Percentiles rank a stretch among this genome's conserved stretches.
phyloP scores from a whole-genome alignment of 1,284 basidiomycete species.

The Pterula multifida region DNA sequence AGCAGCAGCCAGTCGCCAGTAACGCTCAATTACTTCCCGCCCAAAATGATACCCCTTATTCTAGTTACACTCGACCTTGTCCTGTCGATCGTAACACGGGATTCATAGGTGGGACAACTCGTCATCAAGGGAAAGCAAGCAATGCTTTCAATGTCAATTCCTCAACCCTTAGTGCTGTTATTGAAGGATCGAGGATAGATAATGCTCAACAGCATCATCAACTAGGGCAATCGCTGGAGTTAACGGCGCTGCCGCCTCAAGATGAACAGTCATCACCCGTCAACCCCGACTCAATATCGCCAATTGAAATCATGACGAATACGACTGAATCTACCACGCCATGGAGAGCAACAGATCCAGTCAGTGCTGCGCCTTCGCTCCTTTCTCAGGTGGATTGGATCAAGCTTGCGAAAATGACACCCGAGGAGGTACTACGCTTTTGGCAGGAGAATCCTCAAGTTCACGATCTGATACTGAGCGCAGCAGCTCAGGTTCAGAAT shows the following conservation, averaged over 20 bases:
- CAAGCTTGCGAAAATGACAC: background rate
- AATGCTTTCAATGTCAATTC: too few species aligned
- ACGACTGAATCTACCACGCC: background rate
- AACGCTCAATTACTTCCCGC: too few species aligned
- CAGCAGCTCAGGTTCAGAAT: background rate
- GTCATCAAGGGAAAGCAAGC: too few species aligned
- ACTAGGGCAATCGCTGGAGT: background rate
- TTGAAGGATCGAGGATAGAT: background rate
- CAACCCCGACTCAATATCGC: background rate
- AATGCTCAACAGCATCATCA: background rate
- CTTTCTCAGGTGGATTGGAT: background rate
- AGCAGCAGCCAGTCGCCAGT: too few species aligned
- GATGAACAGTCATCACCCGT: background rate
- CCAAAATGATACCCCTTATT: too few species aligned
- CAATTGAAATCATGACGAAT: background rate
- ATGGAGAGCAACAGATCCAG: background rate
- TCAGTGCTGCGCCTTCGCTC: too few species aligned
- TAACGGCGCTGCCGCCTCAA: background rate
- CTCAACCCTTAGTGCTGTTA: too few species aligned
- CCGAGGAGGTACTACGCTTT: slow-evolving; percentile 1
- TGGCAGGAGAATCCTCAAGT: slow-evolving; percentile 1
- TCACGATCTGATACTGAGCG: background rate
- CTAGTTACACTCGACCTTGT: too few species aligned
- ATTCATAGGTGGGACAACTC: too few species aligned
- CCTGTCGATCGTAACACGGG: too few species aligned